These are phyloP conservation scores for Leucosporidium scottii DNA, from an alignment of 768 basidiomycete genomes.

Conservation along the genomic window DNA sequence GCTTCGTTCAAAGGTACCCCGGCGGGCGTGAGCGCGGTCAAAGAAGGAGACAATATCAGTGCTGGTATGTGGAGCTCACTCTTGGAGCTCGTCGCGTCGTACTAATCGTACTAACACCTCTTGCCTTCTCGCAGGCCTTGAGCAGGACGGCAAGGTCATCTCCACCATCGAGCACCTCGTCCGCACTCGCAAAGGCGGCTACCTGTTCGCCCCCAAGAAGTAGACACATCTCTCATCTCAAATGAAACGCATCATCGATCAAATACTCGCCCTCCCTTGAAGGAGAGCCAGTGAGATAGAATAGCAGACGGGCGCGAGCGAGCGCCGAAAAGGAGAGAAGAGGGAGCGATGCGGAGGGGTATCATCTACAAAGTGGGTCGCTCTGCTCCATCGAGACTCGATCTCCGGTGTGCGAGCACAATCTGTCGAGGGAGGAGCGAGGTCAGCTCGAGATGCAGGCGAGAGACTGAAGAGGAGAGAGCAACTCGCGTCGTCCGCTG, in stretches of 20 bases:
- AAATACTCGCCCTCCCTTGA: too few relatives aligned
- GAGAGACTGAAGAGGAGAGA: background rate
- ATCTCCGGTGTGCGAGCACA: background rate
- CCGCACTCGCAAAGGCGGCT: conserved; percentile 62
- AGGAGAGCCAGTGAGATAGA: too few relatives aligned
- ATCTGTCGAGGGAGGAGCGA: background rate
- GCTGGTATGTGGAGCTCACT: too few relatives aligned
- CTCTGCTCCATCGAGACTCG: background rate
- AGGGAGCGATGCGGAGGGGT: background rate
- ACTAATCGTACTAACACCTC: too few relatives aligned
- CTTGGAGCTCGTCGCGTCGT: too few relatives aligned
- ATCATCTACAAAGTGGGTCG: background rate
- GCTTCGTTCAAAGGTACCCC: conserved; percentile 59
- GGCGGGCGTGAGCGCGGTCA: conserved; percentile 73
- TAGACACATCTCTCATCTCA: too few relatives aligned
- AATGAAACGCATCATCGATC: too few relatives aligned
- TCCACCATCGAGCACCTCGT: conserved; percentile 60
- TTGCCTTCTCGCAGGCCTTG: conserved; percentile 51
- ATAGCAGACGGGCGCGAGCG: too few relatives aligned
- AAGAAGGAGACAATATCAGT: conserved; percentile 67
- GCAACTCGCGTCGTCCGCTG: conserved; percentile 26
- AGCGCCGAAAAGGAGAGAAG: too few relatives aligned
- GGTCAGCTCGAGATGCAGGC: background rate
- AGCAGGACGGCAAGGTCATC: conserved; percentile 54
- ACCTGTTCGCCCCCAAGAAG: conserved; percentile 46